Base-by-base conservation (phyloP, 129 eudicot species). In the Centella asiatica region DNA sequence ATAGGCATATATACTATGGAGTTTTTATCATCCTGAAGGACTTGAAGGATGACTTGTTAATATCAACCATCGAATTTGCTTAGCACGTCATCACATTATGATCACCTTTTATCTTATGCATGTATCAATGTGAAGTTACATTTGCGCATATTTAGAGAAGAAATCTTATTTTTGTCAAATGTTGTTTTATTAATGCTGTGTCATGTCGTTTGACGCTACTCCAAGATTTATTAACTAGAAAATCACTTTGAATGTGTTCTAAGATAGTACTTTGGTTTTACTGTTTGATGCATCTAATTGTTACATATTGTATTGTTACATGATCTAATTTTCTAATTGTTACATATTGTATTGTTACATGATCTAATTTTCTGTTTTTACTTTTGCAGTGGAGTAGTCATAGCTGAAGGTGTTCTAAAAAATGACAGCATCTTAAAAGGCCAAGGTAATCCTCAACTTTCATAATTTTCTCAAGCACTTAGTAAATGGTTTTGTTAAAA, bases 351-450 rank as follows among this genome's bases (percentile, higher is more conserved):
- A n/a, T n/a, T n/a, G n/a, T 56, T 25, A 6, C 2, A 12, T n/a
- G 17, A n/a, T 2, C 0, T 57, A 24, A 4, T 19, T 33, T 19
- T 20, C 7, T 14, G 1, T 4, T n/a, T 4, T n/a, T 32, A 46
- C 20, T 29, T 61, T 65, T 83, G 77, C 75, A 89, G 97, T 65
- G 97, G 97, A 46, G 95, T 88, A 25, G 95, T 90, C 60, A 90
- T 90, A 77, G 97, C 95, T 52, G 94, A 90, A 86, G 84, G 95
- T 64, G 76, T 90, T 66, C 83, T 90, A 0, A 70, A 80, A 58
- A 74, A 84, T 62, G 83, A 81, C 59, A 78, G 65, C 42, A 74
- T 90, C 63, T 78, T 81, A 26, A 76, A 71, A 70, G 82, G 60
- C 55, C 79, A 90, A 31, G 83, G 97, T 90, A 81, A 44, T 40